Base-by-base conservation (phyloP, 768 basidiomycete genomes). In the Chalciporus sphaerocephalus region DNA sequence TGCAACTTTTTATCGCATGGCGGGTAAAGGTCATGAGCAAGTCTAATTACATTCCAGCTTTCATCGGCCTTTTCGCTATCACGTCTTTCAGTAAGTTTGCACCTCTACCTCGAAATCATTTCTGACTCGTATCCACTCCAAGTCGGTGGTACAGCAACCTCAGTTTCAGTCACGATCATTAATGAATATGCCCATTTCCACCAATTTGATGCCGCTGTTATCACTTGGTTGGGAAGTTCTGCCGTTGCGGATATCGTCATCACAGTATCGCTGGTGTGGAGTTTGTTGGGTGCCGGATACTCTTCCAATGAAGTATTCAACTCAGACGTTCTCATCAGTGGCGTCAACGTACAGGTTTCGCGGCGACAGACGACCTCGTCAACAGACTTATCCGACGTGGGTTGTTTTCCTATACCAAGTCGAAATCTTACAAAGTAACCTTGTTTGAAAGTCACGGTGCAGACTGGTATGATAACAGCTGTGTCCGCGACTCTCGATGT, bases 1-100 rank as follows among this genome's bases (percentile, higher is more conserved):
- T 76, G 6, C 75, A 78, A 42, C 47, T 71, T 5, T 79, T 78
- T 53, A 75, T 75, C 37, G 72, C 73, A 5, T 72, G 69, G 69
- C 60, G 71, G 18, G 67, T 73, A 16, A 67, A 62, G 20, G 53
- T 70, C 11, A 50, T 73, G 40, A 68, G 62, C 6, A 53, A 47
- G 36, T 69, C 64, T 42, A 50, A 32, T 3, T 39, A 56, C n/a
- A 34, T 64, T 7, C 63, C 63, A 18, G 36, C 25, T 10, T 32
- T 67, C 23, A 65, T 73, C 30, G 4, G 17, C 34, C 20, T 47
- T 13, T 24, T 57, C 3, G 46, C 52, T 4, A 7, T 51, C 3
- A 15, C 27, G 0, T 34, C 56, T 5, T 48, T 57, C 12, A 6
- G 56, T 54, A 17, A 23, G 55, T 41, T 12, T 0, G n/a, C n/a